Conservation (phyloP, 2,329 filamentous ascomycete genomes). For the Aureobasidium sp. region DNA sequence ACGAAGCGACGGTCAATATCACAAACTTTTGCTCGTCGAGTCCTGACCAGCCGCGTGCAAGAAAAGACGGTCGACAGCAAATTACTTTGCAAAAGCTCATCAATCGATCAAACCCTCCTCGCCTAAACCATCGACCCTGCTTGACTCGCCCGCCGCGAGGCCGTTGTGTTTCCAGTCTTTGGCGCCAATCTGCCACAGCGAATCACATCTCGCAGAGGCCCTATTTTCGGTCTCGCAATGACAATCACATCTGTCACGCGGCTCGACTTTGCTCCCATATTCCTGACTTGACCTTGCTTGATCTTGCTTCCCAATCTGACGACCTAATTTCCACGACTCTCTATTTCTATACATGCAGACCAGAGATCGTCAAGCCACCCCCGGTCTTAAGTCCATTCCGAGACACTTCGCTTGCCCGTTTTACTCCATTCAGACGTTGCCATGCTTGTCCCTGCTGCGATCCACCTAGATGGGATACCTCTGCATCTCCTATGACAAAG, state of each 20-base stretch:
- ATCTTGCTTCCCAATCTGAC: background rate
- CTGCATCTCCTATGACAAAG: background rate
- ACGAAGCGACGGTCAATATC: background rate
- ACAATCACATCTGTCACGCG: background rate
- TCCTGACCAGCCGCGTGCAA: background rate
- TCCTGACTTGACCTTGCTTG: background rate
- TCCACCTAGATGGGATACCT: background rate
- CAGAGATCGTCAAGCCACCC: conserved; percentile 6
- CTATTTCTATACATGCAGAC: background rate
- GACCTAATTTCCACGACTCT: conserved; percentile 9
- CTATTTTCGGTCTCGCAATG: background rate
- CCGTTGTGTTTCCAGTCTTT: conserved; percentile 5
- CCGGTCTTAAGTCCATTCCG: background rate
- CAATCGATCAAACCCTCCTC: background rate
- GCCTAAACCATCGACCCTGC: background rate
- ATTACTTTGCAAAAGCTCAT: background rate
- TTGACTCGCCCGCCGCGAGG: background rate
- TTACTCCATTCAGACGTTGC: background rate
- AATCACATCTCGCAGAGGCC: background rate
- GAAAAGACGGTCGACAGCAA: background rate
- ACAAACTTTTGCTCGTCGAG: background rate
- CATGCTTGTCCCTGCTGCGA: background rate
- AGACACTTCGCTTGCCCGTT: conserved; percentile 8
- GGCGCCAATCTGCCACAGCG: background rate
- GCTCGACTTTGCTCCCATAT: background rate